Evolutionary conservation across 78 protist species (phyloP).

Genomic region (Guillardia theta): DNA sequence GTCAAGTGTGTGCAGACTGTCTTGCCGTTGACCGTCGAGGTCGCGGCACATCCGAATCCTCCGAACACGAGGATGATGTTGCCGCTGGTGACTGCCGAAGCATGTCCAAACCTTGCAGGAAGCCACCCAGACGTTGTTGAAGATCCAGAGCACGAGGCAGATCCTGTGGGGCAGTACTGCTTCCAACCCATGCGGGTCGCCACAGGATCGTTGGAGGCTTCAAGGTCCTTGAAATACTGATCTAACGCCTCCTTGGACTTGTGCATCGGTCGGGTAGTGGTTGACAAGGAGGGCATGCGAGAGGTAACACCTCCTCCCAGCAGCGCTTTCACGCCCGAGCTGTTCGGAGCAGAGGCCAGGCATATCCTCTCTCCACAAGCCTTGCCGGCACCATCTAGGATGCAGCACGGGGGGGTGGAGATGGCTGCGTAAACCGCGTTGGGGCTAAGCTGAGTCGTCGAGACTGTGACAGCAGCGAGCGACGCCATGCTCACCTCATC

Average conservation of each 20-base stretch:
- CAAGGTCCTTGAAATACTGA: too few relatives aligned
- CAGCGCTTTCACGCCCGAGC: background rate
- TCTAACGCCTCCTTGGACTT: too few relatives aligned
- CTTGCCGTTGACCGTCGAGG: background rate
- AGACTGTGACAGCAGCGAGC: background rate
- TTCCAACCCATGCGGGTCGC: background rate
- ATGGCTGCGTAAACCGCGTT: background rate
- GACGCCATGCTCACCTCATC: background rate
- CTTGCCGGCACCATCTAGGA: background rate
- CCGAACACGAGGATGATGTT: background rate
- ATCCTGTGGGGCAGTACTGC: background rate
- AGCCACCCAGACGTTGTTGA: background rate
- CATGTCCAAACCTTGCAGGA: background rate
- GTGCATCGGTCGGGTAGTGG: background rate
- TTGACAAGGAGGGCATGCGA: background rate
- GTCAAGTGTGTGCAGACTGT: background rate
- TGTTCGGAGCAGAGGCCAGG: background rate
- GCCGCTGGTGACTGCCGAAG: background rate
- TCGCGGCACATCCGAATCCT: background rate
- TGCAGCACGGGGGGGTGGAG: background rate
- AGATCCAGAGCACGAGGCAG: too few relatives aligned
- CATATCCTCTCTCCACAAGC: background rate
- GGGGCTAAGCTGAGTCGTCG: background rate
- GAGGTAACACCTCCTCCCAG: background rate
- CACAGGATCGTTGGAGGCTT: background rate